Percentiles rank a stretch among this genome's conserved stretches.
Conservation (phyloP, 441 rosid genomes). For the Populus hybrid region DNA sequence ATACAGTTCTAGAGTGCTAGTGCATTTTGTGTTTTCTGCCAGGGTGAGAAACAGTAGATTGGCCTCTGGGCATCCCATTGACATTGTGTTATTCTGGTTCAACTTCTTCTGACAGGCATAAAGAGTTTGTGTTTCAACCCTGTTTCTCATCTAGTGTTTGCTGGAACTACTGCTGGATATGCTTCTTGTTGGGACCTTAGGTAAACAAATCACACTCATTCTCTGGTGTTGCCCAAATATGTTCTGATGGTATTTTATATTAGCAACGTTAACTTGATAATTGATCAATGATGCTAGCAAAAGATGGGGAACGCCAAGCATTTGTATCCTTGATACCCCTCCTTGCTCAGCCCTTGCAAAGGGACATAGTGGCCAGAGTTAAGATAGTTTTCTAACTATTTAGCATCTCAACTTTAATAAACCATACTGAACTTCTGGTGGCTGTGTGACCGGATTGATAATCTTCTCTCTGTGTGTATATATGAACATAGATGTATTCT, state of each 20-base stretch:
- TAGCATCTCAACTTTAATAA: not conserved
- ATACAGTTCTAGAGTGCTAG: not conserved
- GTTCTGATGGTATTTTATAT: not conserved
- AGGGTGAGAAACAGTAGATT: not conserved
- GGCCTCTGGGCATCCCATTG: not conserved
- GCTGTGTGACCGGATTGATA: not conserved
- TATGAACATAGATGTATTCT: not conserved
- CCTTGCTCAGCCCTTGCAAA: not conserved
- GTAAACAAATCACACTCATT: constrained; percentile 29
- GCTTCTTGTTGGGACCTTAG: constrained; percentile 82
- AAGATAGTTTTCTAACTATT: not conserved
- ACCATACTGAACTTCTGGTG: not conserved
- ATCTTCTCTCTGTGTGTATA: not conserved
- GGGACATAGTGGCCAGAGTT: not conserved
- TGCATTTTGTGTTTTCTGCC: not conserved
- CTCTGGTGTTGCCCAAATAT: not conserved
- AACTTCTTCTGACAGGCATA: constrained; percentile 50
- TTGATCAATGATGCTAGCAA: not conserved
- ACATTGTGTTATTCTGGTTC: constrained; percentile 3
- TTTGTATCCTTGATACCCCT: not conserved
- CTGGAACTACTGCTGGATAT: constrained; percentile 79
- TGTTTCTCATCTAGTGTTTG: constrained; percentile 50
- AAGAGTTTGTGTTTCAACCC: constrained; percentile 64
- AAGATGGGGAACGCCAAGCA: not conserved
- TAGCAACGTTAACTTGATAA: not conserved